Conservation (phyloP, 78 protist species). For the Monosiga brevicollis region DNA sequence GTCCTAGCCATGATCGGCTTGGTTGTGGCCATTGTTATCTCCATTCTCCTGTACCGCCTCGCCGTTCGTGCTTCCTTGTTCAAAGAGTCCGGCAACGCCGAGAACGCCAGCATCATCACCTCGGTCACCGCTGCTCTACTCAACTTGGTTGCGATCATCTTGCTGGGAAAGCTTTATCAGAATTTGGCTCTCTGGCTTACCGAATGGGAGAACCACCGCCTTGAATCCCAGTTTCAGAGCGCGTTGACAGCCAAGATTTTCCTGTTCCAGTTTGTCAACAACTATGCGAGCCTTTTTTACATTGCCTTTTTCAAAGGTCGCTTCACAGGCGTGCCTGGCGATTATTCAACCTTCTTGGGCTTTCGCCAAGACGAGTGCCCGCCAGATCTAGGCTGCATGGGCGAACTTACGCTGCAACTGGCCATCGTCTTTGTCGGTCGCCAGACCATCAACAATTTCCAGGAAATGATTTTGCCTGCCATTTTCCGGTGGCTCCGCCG, state of each 20-base stretch:
- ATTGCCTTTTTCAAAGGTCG: slow-evolving; percentile 52
- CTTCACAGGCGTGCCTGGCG: neutral
- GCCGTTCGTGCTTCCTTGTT: neutral
- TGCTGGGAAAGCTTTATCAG: neutral
- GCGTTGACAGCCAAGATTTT: slow-evolving; percentile 37
- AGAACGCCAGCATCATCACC: neutral
- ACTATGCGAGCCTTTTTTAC: slow-evolving; percentile 51
- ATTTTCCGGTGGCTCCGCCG: neutral
- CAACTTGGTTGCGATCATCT: neutral
- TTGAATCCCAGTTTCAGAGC: slow-evolving; percentile 26
- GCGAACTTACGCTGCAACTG: slow-evolving; percentile 39
- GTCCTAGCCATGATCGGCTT: neutral
- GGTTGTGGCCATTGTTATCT: neutral
- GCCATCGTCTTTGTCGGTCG: slow-evolving; percentile 18
- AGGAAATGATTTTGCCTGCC: slow-evolving; percentile 1
- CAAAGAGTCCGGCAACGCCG: neutral
- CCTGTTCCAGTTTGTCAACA: slow-evolving; percentile 63
- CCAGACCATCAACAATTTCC: slow-evolving; percentile 3
- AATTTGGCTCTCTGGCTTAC: neutral
- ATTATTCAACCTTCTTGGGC: neutral
- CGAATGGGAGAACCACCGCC: slow-evolving; percentile 59
- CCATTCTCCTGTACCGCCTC: neutral
- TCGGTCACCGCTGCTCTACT: neutral
- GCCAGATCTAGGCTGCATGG: slow-evolving; percentile 24
- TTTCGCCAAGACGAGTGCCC: neutral